These are phyloP conservation scores for Nakazawaea peltata DNA, from an alignment of 805 yeast genomes.

Conservation along the genomic window DNA sequence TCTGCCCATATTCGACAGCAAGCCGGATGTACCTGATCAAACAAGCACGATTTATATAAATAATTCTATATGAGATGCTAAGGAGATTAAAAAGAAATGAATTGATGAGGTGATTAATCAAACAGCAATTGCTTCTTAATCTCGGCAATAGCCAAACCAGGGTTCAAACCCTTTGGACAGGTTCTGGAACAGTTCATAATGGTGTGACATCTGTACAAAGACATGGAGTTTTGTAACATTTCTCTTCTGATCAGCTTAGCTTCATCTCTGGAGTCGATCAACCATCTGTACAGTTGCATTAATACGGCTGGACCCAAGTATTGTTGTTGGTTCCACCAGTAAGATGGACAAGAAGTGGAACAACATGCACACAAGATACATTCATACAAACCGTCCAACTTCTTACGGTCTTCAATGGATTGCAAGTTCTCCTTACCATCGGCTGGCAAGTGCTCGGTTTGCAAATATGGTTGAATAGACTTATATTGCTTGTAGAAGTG, in stretches of 20 bases:
- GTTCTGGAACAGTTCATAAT: slow-evolving; percentile 98
- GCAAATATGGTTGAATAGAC: slow-evolving; percentile 94
- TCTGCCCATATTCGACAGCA: no score
- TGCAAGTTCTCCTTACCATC: slow-evolving; percentile 94
- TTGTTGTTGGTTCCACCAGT: slow-evolving; percentile 99
- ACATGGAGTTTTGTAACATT: slow-evolving; percentile 94
- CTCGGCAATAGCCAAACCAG: slow-evolving; percentile 95
- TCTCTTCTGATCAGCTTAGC: slow-evolving; percentile 75
- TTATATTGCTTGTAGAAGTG: slow-evolving; percentile 98
- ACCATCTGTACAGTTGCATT: slow-evolving; percentile 99
- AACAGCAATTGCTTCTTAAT: slow-evolving; percentile 90
- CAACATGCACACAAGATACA: slow-evolving; percentile 98
- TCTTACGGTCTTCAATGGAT: slow-evolving; percentile 86
- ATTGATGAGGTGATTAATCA: no score
- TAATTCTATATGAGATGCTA: no score
- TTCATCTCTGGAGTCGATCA: slow-evolving; percentile 93
- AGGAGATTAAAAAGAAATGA: no score
- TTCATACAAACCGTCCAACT: slow-evolving; percentile 94
- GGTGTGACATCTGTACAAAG: slow-evolving; percentile 97
- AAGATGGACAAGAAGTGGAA: slow-evolving; percentile 97
- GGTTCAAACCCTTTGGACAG: slow-evolving; percentile 98
- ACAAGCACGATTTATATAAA: no score
- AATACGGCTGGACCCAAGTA: slow-evolving; percentile 97
- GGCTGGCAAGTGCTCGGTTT: slow-evolving; percentile 68
- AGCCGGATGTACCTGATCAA: no score